Percentiles rank a stretch among this genome's conserved stretches.
Evolutionary conservation across 2,329 filamentous ascomycete genomes (phyloP).

Genomic region (Didymella segeticola): DNA sequence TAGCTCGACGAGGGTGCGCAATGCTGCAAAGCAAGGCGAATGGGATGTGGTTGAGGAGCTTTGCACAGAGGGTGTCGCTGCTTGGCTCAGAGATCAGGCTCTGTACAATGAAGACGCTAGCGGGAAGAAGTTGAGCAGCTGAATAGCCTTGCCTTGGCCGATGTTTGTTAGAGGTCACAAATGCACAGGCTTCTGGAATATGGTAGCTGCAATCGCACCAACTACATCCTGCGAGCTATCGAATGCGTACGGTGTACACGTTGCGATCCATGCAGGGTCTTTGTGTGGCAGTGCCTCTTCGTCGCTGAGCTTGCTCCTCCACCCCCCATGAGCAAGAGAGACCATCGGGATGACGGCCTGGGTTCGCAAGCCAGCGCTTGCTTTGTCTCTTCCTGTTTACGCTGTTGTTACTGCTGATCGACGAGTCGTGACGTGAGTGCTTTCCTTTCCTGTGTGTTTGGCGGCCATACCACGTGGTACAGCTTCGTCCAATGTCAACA

Average conservation of each 20-base stretch:
- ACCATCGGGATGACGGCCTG: no score
- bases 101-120: slow-evolving; percentile 60
- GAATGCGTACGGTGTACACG: background rate
- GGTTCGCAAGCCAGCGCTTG: no score
- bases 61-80: slow-evolving; percentile 63
- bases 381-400: background rate
- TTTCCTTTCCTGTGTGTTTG: slow-evolving; percentile 8
- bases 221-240: background rate
- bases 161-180: background rate
- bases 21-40: slow-evolving; percentile 58
- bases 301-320: background rate
- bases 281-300: background rate
- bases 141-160: slow-evolving; percentile 9
- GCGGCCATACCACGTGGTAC: slow-evolving; percentile 19
- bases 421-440: background rate
- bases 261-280: background rate
- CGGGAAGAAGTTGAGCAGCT: slow-evolving; percentile 48
- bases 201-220: background rate
- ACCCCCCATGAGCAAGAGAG: no score
- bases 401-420: background rate
- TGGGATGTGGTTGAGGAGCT: slow-evolving; percentile 59
- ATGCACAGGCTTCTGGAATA: background rate
- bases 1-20: slow-evolving; percentile 68
- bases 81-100: slow-evolving; percentile 63
- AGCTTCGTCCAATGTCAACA: slow-evolving; percentile 9